These are phyloP conservation scores for Paraphoma sp. DNA, from an alignment of 2,329 filamentous ascomycete genomes.

Conservation along the genomic window DNA sequence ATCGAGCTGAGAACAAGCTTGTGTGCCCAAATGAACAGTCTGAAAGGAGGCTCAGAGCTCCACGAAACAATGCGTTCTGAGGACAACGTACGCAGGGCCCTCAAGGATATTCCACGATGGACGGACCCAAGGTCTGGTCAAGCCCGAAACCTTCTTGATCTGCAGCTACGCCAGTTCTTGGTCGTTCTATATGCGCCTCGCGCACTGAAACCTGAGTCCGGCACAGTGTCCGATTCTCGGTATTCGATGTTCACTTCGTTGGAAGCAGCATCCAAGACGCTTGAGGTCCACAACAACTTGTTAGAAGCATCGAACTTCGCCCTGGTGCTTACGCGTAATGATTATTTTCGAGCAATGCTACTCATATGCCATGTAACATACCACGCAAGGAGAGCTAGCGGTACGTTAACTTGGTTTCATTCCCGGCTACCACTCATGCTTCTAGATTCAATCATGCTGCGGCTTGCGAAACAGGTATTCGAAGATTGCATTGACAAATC, in stretches of 20 bases:
- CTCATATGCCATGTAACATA: conserved; percentile 28
- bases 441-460: conserved; percentile 14
- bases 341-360: conserved; percentile 26
- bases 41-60: not conserved
- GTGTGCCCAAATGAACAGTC: conserved; percentile 14
- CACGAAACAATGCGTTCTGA: conserved; percentile 12
- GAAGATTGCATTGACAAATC: conserved; percentile 25
- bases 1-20: conserved; percentile 13
- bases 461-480: conserved; percentile 13
- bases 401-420: not conserved
- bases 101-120: conserved; percentile 18
- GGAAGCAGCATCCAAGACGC: conserved; percentile 12
- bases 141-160: conserved; percentile 25
- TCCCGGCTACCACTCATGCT: conserved; percentile 9
- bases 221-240: not conserved
- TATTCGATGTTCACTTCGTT: conserved; percentile 18
- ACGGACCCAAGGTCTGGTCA: conserved; percentile 12
- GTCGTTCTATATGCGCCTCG: conserved; percentile 27
- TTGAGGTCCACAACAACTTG: conserved; percentile 19
- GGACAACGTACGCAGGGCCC: conserved; percentile 9
- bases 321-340: conserved; percentile 23
- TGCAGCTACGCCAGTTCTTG: conserved; percentile 36
- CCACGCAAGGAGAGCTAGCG: conserved; percentile 11
- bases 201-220: conserved; percentile 1
- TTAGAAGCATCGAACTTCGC: conserved; percentile 16